Base-by-base conservation (phyloP, 2,329 filamentous ascomycete genomes). In the Pseudocercospora pini-densiflorae region DNA sequence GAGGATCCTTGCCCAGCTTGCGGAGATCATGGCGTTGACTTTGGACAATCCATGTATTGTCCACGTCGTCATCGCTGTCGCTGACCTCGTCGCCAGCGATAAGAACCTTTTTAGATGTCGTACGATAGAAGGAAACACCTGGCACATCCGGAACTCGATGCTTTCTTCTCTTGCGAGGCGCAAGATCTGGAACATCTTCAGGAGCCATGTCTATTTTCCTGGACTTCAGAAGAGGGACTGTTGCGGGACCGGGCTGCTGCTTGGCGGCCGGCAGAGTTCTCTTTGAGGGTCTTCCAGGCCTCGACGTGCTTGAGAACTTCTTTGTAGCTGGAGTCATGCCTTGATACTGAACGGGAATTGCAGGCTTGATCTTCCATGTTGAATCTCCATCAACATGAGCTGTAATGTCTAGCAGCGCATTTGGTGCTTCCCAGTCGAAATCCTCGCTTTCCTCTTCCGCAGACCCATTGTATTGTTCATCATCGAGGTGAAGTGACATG, bases 1-100 rank as follows among this genome's bases (percentile, higher is more conserved):
- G 59, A 3, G 66, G 45, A 5, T 74, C 74, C 12, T 75, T 43
- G 45, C 73, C 73, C 5, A 72, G 59, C 16, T 72, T 61, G 3
- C 59, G 53, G n/a, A 77, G 68, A n/a, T 74, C 69, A 3, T 67
- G 65, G 1, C 71, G 70, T 65, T 78, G 78, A 29, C 76, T 77
- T 8, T 75, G 71, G 0, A 71, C 58, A 5, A 81, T 64, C 79
- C 81, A 82, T 2, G 64, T 65, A 27, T 77, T 75, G 49, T 81
- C 79, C 0, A 77, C 66, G 5, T 81, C 80, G 51, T 82, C 79
- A 29, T 83, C 82, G 68, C 80, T 82, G 62, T 83, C 81, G 55
- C 76, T 80, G 16, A 83, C 68, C 4, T 69, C 53, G 58, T 81
- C 80, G 7, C 78, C 81, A 36, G 77, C 73, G 7, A 68, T 57